Evolutionary conservation across 768 basidiomycete species (phyloP).

Genomic region (Phylloporus sp.): DNA sequence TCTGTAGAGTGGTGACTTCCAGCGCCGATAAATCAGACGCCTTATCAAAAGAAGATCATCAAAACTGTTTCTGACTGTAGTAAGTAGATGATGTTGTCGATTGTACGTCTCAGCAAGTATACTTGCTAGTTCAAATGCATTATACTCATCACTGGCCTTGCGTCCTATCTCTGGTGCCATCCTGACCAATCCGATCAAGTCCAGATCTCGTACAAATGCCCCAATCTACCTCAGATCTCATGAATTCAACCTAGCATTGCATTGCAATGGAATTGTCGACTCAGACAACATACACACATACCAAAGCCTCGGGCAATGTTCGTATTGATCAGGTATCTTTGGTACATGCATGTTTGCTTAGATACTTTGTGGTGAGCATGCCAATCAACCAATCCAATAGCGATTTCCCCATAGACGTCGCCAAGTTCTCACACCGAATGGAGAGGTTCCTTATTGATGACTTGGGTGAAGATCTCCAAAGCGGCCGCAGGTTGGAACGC

Average conservation of each 20-base stretch:
- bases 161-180: slow-evolving; percentile 22
- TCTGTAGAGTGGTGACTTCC: too few species aligned
- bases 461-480: slow-evolving; percentile 55
- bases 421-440: slow-evolving; percentile 41
- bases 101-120: too few species aligned
- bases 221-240: background rate
- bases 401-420: background rate
- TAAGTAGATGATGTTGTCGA: too few species aligned
- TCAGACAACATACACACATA: slow-evolving; percentile 71
- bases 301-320: slow-evolving; percentile 52
- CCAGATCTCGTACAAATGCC: background rate
- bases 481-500: slow-evolving; percentile 60
- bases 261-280: slow-evolving; percentile 82
- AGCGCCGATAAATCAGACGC: slow-evolving; percentile 74
- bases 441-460: slow-evolving; percentile 47
- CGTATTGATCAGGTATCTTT: slow-evolving; percentile 61
- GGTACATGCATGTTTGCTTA: slow-evolving; percentile 53
- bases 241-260: slow-evolving; percentile 70
- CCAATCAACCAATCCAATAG: too few species aligned
- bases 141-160: too few species aligned
- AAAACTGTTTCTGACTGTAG: too few species aligned
- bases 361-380: slow-evolving; percentile 24
- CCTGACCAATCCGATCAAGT: slow-evolving; percentile 36
- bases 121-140: too few species aligned
- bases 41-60: slow-evolving; percentile 45